Conservation (phyloP, 805 yeast genomes). For the Brettanomyces sp. region DNA sequence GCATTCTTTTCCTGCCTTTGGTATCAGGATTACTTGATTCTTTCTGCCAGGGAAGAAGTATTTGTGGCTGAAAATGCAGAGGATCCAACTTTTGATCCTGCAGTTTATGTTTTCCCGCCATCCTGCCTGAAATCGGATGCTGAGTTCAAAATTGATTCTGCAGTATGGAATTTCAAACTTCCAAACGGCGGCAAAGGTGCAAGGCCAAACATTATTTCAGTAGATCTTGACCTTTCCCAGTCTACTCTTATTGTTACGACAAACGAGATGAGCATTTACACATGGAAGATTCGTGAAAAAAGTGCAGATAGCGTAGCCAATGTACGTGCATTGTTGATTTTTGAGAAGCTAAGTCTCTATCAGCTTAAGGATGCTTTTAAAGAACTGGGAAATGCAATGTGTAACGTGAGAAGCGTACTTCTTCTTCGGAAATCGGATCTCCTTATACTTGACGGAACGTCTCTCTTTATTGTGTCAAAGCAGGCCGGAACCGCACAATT, state of each 20-base stretch:
- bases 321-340: slow-evolving; percentile 3
- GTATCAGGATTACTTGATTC: slow-evolving; percentile 25
- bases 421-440: slow-evolving; percentile 22
- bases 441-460: slow-evolving; percentile 20
- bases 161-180: slow-evolving; percentile 24
- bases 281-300: slow-evolving; percentile 20
- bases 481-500: slow-evolving; percentile 7
- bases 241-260: slow-evolving; percentile 25
- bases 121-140: slow-evolving; percentile 14
- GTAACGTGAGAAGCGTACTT: slow-evolving; percentile 18
- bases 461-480: slow-evolving; percentile 20
- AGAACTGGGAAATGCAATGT: slow-evolving; percentile 9
- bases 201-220: slow-evolving; percentile 17
- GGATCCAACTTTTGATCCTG: slow-evolving; percentile 13
- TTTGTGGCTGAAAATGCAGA: slow-evolving; percentile 1
- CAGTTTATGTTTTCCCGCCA: slow-evolving; percentile 20
- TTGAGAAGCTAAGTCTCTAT: slow-evolving; percentile 18
- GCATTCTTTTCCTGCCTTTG: slow-evolving; percentile 28
- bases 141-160: slow-evolving; percentile 18
- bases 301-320: neutral
- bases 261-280: slow-evolving; percentile 24
- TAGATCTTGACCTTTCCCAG: slow-evolving; percentile 16
- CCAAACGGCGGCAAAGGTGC: slow-evolving; percentile 20
- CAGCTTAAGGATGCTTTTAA: slow-evolving; percentile 20
- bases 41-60: slow-evolving; percentile 19